Percentiles rank a stretch among this genome's conserved stretches.
Evolutionary conservation across 345 rosid genomes (phyloP).

Genomic region (Populus euphratica): DNA sequence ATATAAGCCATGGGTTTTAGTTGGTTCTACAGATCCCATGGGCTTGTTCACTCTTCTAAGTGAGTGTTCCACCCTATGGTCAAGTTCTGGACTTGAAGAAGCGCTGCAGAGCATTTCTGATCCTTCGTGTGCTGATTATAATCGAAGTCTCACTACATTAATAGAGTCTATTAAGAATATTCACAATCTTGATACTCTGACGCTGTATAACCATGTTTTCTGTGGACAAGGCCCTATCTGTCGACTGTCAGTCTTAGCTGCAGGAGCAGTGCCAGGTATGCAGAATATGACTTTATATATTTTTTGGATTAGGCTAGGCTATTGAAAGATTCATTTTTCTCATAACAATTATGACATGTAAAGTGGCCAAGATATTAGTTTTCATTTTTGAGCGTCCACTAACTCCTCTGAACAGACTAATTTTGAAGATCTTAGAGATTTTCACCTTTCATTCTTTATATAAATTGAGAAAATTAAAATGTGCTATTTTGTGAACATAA

Average conservation of each 20-base stretch:
- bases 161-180: constrained; percentile 47
- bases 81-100: constrained; percentile 68
- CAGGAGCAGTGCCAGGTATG: constrained; percentile 56
- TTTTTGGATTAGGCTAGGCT: neutral
- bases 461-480: neutral
- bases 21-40: constrained; percentile 34
- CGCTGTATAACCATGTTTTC: constrained; percentile 41
- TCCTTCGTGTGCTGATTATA: constrained; percentile 23
- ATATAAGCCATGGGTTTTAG: constrained; percentile 73
- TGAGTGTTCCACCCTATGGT: constrained; percentile 64
- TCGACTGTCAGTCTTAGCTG: constrained; percentile 49
- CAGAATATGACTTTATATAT: neutral
- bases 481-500: neutral
- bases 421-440: neutral
- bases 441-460: neutral
- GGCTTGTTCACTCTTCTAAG: constrained; percentile 40
- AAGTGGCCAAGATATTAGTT: neutral
- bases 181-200: constrained; percentile 38
- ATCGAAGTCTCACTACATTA: constrained; percentile 29
- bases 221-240: constrained; percentile 52
- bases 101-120: constrained; percentile 48
- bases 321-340: neutral
- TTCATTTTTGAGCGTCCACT: neutral
- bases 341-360: neutral
- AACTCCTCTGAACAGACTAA: neutral